A percentile compares a stretch with the other conserved stretches of the same genome.
Evolutionary conservation across 495 filamentous ascomycete species (phyloP).

Genomic region (Penicillium verhagenii): DNA sequence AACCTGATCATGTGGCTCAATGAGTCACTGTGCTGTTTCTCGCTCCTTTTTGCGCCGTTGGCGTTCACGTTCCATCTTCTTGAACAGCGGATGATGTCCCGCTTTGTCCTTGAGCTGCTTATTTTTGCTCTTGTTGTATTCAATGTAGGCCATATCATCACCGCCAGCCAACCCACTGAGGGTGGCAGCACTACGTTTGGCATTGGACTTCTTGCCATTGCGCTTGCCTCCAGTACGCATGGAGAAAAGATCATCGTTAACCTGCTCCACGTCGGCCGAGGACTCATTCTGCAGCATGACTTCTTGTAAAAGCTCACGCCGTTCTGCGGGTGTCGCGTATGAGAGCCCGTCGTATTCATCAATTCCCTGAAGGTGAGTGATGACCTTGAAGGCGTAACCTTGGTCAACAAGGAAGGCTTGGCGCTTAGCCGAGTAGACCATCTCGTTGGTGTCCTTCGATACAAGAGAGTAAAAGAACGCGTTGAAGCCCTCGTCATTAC

Average conservation of each 20-base stretch:
- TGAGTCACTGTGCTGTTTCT: constrained; percentile 19
- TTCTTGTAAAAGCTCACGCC: constrained; percentile 82
- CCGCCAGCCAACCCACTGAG: constrained; percentile 84
- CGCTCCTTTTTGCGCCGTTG: constrained; percentile 59
- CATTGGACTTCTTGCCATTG: constrained; percentile 47
- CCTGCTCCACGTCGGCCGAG: constrained; percentile 71
- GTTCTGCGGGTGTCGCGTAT: constrained; percentile 76
- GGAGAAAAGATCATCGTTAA: constrained; percentile 81
- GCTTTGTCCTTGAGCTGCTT: constrained; percentile 78
- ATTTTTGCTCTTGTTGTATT: constrained; percentile 73
- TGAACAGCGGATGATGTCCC: constrained; percentile 65
- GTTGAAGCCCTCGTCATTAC: constrained; percentile 99
- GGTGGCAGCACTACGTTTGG: constrained; percentile 77
- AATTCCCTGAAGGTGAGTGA: constrained; percentile 91
- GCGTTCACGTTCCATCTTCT: constrained; percentile 77
- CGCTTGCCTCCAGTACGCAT: constrained; percentile 46
- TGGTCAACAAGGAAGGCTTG: constrained; percentile 99
- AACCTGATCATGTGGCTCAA: too few relatives aligned
- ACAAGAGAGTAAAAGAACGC: constrained; percentile 99
- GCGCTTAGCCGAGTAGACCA: constrained; percentile 96
- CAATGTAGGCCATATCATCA: constrained; percentile 95
- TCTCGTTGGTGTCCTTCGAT: constrained; percentile 94
- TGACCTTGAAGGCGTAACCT: constrained; percentile 99
- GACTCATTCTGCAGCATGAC: constrained; percentile 91
- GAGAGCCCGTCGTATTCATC: constrained; percentile 78